Evolutionary conservation across 2,329 filamentous ascomycete genomes (phyloP).

Genomic region (Peltaster fructicola): DNA sequence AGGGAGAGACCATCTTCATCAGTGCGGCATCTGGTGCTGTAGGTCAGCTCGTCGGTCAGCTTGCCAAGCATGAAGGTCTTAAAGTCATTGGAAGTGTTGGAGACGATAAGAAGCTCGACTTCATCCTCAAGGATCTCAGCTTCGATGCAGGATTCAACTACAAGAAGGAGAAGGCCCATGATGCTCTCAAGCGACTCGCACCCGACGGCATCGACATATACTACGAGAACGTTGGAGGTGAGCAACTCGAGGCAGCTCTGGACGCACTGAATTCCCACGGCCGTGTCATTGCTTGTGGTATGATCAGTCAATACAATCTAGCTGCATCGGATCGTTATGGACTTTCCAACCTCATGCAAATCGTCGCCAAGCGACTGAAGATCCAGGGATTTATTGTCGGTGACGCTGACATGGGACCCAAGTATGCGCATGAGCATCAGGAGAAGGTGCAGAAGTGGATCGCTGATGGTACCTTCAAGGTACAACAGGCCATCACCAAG

Average conservation of each 20-base stretch:
- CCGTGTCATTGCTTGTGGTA: conserved; percentile 44
- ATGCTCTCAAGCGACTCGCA: conserved; percentile 52
- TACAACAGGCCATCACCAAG: conserved; percentile 47
- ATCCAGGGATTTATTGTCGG: conserved; percentile 62
- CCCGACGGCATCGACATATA: conserved; percentile 70
- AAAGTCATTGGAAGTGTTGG: conserved; percentile 67
- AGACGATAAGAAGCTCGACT: conserved; percentile 37
- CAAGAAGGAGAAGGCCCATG: conserved; percentile 57
- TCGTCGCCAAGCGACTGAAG: conserved; percentile 51
- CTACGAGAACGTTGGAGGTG: conserved; percentile 62
- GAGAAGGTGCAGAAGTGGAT: conserved; percentile 62
- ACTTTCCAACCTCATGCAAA: conserved; percentile 44
- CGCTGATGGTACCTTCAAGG: conserved; percentile 55
- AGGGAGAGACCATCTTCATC: conserved; percentile 68
- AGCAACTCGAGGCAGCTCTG: conserved; percentile 53
- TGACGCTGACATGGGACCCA: conserved; percentile 46
- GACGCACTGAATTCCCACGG: conserved; percentile 46
- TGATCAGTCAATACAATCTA: conserved; percentile 66
- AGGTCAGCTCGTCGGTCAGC: conserved; percentile 65
- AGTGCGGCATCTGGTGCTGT: conserved; percentile 66
- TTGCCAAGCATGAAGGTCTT: conserved; percentile 66
- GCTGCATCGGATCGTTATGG: conserved; percentile 40
- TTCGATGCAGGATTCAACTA: conserved; percentile 75
- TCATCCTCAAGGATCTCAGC: conserved; percentile 38
- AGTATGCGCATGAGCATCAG: conserved; percentile 53